A percentile compares a stretch with the other conserved stretches of the same genome.
Conservation (phyloP, 441 rosid species). For the Euphorbia celastroides region DNA sequence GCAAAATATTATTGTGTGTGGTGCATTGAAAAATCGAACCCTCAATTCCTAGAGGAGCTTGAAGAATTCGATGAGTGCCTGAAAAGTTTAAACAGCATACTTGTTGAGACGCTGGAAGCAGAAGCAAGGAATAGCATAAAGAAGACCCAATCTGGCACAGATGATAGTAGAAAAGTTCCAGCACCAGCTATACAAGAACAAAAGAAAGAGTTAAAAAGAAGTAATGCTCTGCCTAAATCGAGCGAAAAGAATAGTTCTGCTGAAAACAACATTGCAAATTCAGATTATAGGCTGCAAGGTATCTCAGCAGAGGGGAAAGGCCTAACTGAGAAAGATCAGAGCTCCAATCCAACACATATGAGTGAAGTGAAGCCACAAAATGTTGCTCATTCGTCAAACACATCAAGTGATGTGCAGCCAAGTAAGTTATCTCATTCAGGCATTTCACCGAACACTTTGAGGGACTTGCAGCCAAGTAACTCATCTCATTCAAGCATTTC, state of each 20-base stretch:
- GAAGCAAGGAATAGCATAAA: neutral
- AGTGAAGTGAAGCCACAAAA: neutral
- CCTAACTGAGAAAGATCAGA: neutral
- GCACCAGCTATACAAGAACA: neutral
- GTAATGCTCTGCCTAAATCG: neutral
- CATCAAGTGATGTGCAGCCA: too few species aligned
- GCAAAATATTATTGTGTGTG: too few species aligned
- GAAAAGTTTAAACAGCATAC: neutral
- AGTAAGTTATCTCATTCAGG: neutral
- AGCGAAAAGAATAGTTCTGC: neutral
- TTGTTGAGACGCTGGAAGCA: neutral
- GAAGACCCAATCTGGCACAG: neutral
- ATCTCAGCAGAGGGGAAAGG: neutral
- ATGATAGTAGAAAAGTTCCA: neutral
- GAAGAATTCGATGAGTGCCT: neutral
- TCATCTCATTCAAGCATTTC: neutral
- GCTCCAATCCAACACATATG: neutral
- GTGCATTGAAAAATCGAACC: too few species aligned
- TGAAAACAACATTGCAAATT: neutral
- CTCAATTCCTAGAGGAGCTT: too few species aligned
- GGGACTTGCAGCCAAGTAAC: neutral
- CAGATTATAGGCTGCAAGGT: neutral
- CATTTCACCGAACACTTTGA: neutral
- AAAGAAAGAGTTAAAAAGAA: neutral
- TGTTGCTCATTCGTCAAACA: neutral